These are phyloP conservation scores for Mycena floridula DNA, from an alignment of 768 basidiomycete species.

Conservation along the genomic window DNA sequence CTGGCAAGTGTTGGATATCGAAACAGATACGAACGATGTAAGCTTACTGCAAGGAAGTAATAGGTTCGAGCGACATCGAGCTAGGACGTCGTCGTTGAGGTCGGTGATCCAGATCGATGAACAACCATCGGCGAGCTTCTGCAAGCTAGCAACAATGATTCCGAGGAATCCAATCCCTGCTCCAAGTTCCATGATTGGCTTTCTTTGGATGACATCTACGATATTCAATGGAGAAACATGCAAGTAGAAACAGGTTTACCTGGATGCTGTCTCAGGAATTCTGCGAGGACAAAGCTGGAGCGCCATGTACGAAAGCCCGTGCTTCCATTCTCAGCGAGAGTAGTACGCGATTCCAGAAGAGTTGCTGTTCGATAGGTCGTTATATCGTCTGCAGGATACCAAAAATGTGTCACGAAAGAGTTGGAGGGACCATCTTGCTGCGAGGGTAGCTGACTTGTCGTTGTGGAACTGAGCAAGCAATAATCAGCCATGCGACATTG, in stretches of 20 bases:
- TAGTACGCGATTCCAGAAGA: conserved; percentile 66
- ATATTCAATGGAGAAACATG: conserved; percentile 4
- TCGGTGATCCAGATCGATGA: conserved; percentile 51
- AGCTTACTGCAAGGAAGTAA: conserved; percentile 63
- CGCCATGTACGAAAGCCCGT: conserved; percentile 79
- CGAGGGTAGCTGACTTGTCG: too few relatives aligned
- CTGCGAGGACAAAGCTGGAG: conserved; percentile 60
- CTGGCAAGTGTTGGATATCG: conserved; percentile 23
- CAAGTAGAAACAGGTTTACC: conserved; percentile 27
- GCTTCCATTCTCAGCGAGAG: conserved; percentile 70
- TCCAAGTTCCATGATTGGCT: conserved; percentile 65
- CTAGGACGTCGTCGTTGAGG: conserved; percentile 55
- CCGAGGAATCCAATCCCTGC: conserved; percentile 76
- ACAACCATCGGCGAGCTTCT: conserved; percentile 23
- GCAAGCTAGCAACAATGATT: conserved; percentile 51
- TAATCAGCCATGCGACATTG: conserved; percentile 22
- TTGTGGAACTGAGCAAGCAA: neutral
- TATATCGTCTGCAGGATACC: conserved; percentile 26
- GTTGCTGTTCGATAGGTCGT: conserved; percentile 37
- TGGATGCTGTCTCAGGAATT: conserved; percentile 51
- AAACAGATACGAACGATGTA: neutral
- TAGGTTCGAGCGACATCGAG: conserved; percentile 54
- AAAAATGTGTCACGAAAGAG: conserved; percentile 66
- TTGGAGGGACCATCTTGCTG: too few relatives aligned
- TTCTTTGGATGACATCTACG: conserved; percentile 35